Base-by-base conservation (phyloP, 2,329 filamentous ascomycete genomes). In the Cladosporium sphaerospermum region DNA sequence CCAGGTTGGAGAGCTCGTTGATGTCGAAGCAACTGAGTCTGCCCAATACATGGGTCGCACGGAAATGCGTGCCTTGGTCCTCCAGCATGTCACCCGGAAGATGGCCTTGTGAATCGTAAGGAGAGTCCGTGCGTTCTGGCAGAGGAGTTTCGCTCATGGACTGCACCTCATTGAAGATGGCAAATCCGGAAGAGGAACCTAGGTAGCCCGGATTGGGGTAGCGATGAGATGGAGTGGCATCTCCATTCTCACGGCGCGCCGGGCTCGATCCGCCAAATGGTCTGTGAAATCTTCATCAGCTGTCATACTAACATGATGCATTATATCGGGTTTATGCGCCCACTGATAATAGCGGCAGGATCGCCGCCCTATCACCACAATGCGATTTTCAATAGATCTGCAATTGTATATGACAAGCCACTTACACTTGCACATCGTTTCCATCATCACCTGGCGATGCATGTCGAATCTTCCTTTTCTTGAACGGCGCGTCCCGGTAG, bases 151-250 rank as follows among this genome's bases (percentile, higher is more conserved):
- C 43, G 13, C 48, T 51, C 28, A 56, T 62, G n/a, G 61, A 56
- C 13, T 56, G 57, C 9, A 68, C 56, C 14, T 68, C 62, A 33
- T 64, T 59, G 55, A 69, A 68, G 14, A 69, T 62, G 11, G 64
- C 58, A 8, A 62, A 60, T 48, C 66, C 62, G 51, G 64, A 68
- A 4, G 65, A 67, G 2, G 58, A 58, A 18, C 67, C 67, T 8
- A 67, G 58, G 40, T 64, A 69, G 3, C 66, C 66, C 18, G 67
- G 66, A 54, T 69, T 69, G 0, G 67, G 67, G 57, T 67, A 67
- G 6, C 57, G 60, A 32, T 59, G 57, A 13, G 54, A 40, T 19
- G 32, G 50, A 52, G 50, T 54, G n/a, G 32, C n/a, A 52, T 53
- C 39, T 48, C 33, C 49, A 39, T 52, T 28, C 41, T 39, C 33